Base-by-base conservation (phyloP, 2,329 filamentous ascomycete genomes). In the Xylaria digitata region DNA sequence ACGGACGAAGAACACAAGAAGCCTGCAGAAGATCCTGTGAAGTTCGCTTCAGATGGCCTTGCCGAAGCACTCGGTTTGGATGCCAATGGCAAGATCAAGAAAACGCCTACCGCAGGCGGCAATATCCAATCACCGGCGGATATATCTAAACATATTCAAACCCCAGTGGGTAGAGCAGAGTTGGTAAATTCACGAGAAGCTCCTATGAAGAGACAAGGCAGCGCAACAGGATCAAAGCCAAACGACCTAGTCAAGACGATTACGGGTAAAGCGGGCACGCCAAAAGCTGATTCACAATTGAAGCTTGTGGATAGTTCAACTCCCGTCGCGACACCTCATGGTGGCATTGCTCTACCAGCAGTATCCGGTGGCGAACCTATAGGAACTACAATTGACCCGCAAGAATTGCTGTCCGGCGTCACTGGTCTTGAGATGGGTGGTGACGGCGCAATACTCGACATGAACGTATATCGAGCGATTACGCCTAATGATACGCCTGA, bases 401-500 rank as follows among this genome's bases (percentile, higher is more conserved):
- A 85, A 68, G 82, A 82, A n/a, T 77, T 87, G 5, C 79, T 84
- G 58, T 76, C 78, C 30, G 74, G 75, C 17, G 77, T 86, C 17
- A 76, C 78, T 21, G 75, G 76, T 2, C 76, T 84, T 6, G 82
- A 84, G 70, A 74, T 72, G 64, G 79, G 75, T 11, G 81, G 79
- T 40, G 78, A 79, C 9, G 86, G 83, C 19, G 80, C 85, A 2
- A 83, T 87, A 61, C 81, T 82, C 13, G 85, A 89, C 68, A 82
- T 85, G 74, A 81, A 78, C 61, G 78, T 85, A 8, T 88, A 87
- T 72, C 83, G 84, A 21, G 83, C 85, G 0, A 78, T 85, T 63
- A 87, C 87, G 26, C 87, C 87, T 0, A 87, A 89, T 66, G 87
- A 90, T 73, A 90, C 88, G 7, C 88, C 88, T 0, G 88, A 89